Evolutionary conservation across 2,329 filamentous ascomycete species (phyloP), one percentile per base, ranked within the genome.

Genomic region (Penicillium sp.): DNA sequence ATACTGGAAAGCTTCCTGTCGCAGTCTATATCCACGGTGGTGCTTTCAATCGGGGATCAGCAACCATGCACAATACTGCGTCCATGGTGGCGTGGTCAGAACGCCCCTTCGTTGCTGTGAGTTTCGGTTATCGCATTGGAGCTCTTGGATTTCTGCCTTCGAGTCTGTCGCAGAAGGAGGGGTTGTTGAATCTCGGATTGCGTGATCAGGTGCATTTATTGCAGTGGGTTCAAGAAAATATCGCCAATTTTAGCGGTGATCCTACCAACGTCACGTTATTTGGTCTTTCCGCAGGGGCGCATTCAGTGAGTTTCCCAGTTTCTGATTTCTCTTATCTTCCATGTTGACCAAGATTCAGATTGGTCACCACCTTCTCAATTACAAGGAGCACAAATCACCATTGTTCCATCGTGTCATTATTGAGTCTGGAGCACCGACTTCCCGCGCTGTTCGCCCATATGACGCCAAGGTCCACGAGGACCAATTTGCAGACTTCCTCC

Each of bases 61-160:
- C 66, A 59, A 54, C 61, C 53, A 74, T 73, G 63, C 78, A 87
- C 54, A 80, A 88, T 65, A 82, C 87, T 59, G 80, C 78, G 0
- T 82, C 82, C 35, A 84, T 89, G 72, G 81, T 87, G 14, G 78
- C 81, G 5, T 87, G 82, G 69, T 72, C 77, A 1, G 70, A 72
- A 3, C 67, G 69, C 30, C 77, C 77, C 0, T 76, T 78, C 25
- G 69, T 80, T 38, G 73, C 73, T 5, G 75, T 80, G 4, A 74
- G 72, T 47, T 75, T 80, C 47, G 75, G 77, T 50, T 79, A 79
- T 54, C 69, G 78, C 61, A 53, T 79, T 72, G 63, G 79, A 63
- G 55, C 76, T 68, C 61, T 90, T 65, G 89, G 89, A 0, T 91
- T 93, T 71, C 71, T 90, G 28, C 80, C 83, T 10, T 85, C 80